phyloP scores from a whole-genome alignment of 371 early-diverging fungal genomes.

The Cokeromyces recurvatus region DNA sequence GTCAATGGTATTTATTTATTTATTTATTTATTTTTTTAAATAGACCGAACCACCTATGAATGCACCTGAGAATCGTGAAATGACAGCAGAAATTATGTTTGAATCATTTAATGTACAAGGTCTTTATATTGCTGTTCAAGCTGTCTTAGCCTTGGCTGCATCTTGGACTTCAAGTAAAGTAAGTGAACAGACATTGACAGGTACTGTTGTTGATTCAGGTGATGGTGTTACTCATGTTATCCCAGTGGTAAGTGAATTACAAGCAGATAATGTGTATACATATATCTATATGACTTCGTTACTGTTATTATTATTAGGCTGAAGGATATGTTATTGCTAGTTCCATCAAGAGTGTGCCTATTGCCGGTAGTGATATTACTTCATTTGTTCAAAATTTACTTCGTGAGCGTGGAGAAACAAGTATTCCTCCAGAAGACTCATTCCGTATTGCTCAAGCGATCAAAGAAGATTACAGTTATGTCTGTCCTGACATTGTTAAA shows the following conservation, averaged over 20 bases:
- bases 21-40: not conserved
- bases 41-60: slow-evolving; percentile 91
- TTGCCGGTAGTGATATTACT: slow-evolving; percentile 97
- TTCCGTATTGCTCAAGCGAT: slow-evolving; percentile 90
- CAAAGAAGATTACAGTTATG: slow-evolving; percentile 96
- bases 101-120: slow-evolving; percentile 89
- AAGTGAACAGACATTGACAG: slow-evolving; percentile 83
- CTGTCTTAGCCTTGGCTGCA: slow-evolving; percentile 88
- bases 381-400: slow-evolving; percentile 94
- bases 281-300: not conserved
- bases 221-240: slow-evolving; percentile 99
- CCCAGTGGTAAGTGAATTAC: slow-evolving; percentile 76
- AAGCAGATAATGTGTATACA: too few species aligned
- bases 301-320: slow-evolving; percentile 62
- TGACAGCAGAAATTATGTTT: slow-evolving; percentile 92
- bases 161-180: slow-evolving; percentile 83
- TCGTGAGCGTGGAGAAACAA: slow-evolving; percentile 91
- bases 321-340: slow-evolving; percentile 97
- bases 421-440: slow-evolving; percentile 94
- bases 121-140: slow-evolving; percentile 91
- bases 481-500: slow-evolving; percentile 93
- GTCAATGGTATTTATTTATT: not conserved
- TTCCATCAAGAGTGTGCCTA: slow-evolving; percentile 96
- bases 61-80: slow-evolving; percentile 90
- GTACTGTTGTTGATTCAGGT: slow-evolving; percentile 96